phyloP scores from a whole-genome alignment of 768 basidiomycete species.

The Russula griseocarnosa region DNA sequence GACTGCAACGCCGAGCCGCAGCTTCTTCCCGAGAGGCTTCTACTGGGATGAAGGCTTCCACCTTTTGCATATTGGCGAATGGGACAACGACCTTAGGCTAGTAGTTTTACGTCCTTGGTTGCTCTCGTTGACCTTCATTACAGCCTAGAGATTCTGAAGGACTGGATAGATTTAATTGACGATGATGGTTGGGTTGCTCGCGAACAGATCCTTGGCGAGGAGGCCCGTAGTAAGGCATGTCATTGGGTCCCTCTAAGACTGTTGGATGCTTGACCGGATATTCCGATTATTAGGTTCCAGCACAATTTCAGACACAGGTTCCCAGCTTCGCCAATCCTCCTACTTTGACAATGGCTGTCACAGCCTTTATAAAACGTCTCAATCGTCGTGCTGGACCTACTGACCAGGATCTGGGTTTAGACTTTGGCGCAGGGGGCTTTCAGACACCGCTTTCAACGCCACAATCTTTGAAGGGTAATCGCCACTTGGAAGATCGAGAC shows the following conservation, averaged over 20 bases:
- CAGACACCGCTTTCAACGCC: slow-evolving; percentile 49
- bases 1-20: slow-evolving; percentile 91
- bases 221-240: slow-evolving; percentile 85
- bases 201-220: slow-evolving; percentile 95
- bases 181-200: slow-evolving; percentile 94
- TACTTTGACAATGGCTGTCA: slow-evolving; percentile 90
- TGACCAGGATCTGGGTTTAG: slow-evolving; percentile 64
- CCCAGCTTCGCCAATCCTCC: slow-evolving; percentile 95
- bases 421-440: slow-evolving; percentile 46
- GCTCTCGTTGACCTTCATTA: background rate
- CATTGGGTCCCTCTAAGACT: background rate
- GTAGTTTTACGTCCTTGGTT: background rate
- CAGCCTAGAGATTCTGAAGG: slow-evolving; percentile 83
- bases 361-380: slow-evolving; percentile 80
- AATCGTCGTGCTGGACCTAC: slow-evolving; percentile 47
- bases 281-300: slow-evolving; percentile 57
- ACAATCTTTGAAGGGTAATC: slow-evolving; percentile 28
- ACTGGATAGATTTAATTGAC: slow-evolving; percentile 89
- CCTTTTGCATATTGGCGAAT: slow-evolving; percentile 82
- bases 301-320: slow-evolving; percentile 89
- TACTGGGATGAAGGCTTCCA: slow-evolving; percentile 99
- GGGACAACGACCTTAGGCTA: slow-evolving; percentile 86
- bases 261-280: slow-evolving; percentile 4
- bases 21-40: slow-evolving; percentile 97
- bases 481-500: slow-evolving; percentile 54